Percentiles rank a stretch among this genome's conserved stretches.
These are phyloP conservation scores for Aspergillus wentii DNA, from an alignment of 495 filamentous ascomycete genomes.

Conservation along the genomic window DNA sequence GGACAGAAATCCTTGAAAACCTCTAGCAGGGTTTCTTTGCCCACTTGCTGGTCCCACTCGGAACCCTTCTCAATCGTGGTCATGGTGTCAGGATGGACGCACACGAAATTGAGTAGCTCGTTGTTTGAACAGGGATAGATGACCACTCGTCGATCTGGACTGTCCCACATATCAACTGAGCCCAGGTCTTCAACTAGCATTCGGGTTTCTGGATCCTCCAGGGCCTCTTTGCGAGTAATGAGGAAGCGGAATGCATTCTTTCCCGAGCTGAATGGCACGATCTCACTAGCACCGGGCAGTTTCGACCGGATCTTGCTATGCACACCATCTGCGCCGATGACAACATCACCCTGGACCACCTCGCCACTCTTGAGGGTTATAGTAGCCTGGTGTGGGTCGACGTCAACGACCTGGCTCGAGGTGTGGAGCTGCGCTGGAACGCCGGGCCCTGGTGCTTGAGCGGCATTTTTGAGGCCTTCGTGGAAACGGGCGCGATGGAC, in stretches of 20 bases:
- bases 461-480: constrained; percentile 38
- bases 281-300: constrained; percentile 29
- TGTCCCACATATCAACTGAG: constrained; percentile 46
- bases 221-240: constrained; percentile 36
- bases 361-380: constrained; percentile 36
- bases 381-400: constrained; percentile 37
- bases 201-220: constrained; percentile 41
- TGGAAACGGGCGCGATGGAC: constrained; percentile 48
- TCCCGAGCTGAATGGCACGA: constrained; percentile 42
- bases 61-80: constrained; percentile 22
- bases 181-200: constrained; percentile 32
- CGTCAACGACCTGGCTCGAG: constrained; percentile 35
- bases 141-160: constrained; percentile 46
- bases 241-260: constrained; percentile 61
- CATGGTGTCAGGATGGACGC: constrained; percentile 49
- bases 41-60: constrained; percentile 42
- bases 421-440: constrained; percentile 36
- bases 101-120: constrained; percentile 55
- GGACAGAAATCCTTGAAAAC: constrained; percentile 49
- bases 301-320: constrained; percentile 42
- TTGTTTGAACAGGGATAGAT: constrained; percentile 56
- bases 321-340: constrained; percentile 51
- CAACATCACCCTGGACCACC: constrained; percentile 34
- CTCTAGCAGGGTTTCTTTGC: constrained; percentile 40
- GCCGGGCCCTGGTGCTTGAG: constrained; percentile 32